Evolutionary conservation across 2,329 filamentous ascomycete genomes (phyloP), one percentile per base, ranked within the genome.

Genomic region (Verticillium albo-atrum): DNA sequence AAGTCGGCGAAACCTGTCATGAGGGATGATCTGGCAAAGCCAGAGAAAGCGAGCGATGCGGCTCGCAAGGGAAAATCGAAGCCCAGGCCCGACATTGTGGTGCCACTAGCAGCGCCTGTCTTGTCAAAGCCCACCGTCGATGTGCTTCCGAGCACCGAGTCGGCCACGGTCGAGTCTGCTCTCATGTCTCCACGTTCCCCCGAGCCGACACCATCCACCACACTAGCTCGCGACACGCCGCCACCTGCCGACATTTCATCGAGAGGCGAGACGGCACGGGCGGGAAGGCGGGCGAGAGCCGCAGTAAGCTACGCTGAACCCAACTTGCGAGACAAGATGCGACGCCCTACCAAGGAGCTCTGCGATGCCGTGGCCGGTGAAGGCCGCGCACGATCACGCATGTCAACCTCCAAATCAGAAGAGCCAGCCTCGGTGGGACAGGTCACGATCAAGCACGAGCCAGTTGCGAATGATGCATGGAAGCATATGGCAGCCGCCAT

Each of bases 291-390:
- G 64, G 84, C 85, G 54, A 81, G 89, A 66, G 77, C 84, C 12
- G 81, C 86, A 55, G 83, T 95, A 62, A 94, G 89, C 76, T 95
- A 95, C 71, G 89, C 90, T 12, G 90, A 94, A 71, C 91, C 91
- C 1, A 94, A 90, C 67, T 78, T 95, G 50, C 83, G 89, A 62
- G 89, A 88, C 69, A 95, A 95, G 75, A 93, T 95, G 90, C 84
- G 91, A 60, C 83, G 91, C 61, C 90, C 91, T 25, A 90, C 88
- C 1, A 91, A 91, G 69, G 86, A 91, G 64, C 74, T 93, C 10
- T 84, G 89, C 35, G 89, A 92, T 71, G 90, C 90, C 1, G 90
- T 94, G 15, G 75, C 82, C 12, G 86, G 83, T n/a, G 83, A 89
- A 65, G 82, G 81, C 32, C 86, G 82, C 68, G 77, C 80, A 60